These are phyloP conservation scores for Xylariales sp. DNA, from an alignment of 2,329 filamentous ascomycete species.

Conservation along the genomic window DNA sequence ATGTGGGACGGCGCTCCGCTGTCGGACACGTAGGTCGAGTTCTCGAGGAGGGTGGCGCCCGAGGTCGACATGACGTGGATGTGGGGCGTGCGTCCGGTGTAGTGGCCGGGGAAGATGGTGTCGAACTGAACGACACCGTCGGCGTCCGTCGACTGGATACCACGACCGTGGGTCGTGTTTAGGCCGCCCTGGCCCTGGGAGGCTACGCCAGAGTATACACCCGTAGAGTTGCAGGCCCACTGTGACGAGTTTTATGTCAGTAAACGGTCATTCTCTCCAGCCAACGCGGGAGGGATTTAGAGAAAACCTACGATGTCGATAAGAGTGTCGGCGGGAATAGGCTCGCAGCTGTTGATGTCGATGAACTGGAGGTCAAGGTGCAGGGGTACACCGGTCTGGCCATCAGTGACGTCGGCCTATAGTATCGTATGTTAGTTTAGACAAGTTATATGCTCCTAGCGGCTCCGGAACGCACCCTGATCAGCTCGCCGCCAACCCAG, in stretches of 20 bases:
- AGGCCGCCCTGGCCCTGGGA: slow-evolving; percentile 46
- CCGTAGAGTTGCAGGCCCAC: slow-evolving; percentile 55
- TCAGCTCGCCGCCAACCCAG: slow-evolving; percentile 52
- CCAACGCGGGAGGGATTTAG: too few relatives aligned
- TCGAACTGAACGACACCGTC: slow-evolving; percentile 54
- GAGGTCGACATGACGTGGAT: slow-evolving; percentile 49
- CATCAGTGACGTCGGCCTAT: slow-evolving; percentile 53
- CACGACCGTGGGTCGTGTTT: slow-evolving; percentile 50
- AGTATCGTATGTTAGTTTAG: slow-evolving; percentile 6
- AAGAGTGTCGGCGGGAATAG: slow-evolving; percentile 49
- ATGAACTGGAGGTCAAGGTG: slow-evolving; percentile 56
- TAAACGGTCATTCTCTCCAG: background rate
- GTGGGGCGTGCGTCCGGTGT: slow-evolving; percentile 49
- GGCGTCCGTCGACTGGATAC: slow-evolving; percentile 50
- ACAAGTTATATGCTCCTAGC: too few relatives aligned
- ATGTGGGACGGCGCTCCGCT: slow-evolving; percentile 65
- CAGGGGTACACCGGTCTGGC: slow-evolving; percentile 52
- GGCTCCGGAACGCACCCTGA: slow-evolving; percentile 41
- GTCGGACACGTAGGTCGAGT: slow-evolving; percentile 56
- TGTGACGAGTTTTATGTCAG: slow-evolving; percentile 7
- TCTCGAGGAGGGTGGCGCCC: slow-evolving; percentile 53
- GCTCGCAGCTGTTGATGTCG: slow-evolving; percentile 51
- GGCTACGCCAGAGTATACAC: slow-evolving; percentile 53
- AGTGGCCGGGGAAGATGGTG: slow-evolving; percentile 51
- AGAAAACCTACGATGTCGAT: slow-evolving; percentile 47